Evolutionary conservation across 768 basidiomycete species (phyloP).

Genomic region (Termitomyces sp.): DNA sequence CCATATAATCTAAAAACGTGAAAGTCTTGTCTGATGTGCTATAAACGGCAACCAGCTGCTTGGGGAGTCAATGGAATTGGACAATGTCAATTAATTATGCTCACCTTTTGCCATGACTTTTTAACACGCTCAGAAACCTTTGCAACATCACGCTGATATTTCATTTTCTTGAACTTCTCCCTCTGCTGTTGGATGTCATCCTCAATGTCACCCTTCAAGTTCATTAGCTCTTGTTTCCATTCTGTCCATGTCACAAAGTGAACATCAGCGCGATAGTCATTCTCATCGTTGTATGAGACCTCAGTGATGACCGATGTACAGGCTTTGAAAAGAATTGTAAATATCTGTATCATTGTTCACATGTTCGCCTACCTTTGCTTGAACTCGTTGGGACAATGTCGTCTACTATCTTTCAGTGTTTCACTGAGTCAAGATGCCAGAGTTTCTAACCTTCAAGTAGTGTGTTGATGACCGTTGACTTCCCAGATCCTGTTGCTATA

Average conservation of each 20-base stretch:
- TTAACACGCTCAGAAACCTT: neutral
- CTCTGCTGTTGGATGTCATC: neutral
- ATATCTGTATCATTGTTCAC: neutral
- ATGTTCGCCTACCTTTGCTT: neutral
- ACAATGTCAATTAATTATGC: neutral
- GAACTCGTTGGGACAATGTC: neutral
- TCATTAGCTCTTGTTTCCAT: neutral
- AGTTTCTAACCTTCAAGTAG: neutral
- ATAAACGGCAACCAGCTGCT: neutral
- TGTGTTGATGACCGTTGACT: neutral
- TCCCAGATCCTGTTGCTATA: neutral
- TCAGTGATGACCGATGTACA: neutral
- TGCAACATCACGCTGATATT: neutral
- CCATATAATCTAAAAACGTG: neutral
- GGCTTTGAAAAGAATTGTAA: neutral
- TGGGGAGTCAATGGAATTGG: neutral
- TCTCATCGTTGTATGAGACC: neutral
- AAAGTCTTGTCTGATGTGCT: neutral
- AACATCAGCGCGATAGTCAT: neutral
- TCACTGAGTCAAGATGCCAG: neutral
- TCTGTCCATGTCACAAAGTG: neutral
- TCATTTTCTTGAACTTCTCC: neutral
- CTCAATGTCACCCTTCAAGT: neutral
- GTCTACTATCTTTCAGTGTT: neutral
- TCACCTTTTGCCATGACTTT: neutral